Evolutionary conservation across 495 filamentous ascomycete genomes (phyloP), one percentile per base, ranked within the genome.

Genomic region (Evansstolkia leycettana): DNA sequence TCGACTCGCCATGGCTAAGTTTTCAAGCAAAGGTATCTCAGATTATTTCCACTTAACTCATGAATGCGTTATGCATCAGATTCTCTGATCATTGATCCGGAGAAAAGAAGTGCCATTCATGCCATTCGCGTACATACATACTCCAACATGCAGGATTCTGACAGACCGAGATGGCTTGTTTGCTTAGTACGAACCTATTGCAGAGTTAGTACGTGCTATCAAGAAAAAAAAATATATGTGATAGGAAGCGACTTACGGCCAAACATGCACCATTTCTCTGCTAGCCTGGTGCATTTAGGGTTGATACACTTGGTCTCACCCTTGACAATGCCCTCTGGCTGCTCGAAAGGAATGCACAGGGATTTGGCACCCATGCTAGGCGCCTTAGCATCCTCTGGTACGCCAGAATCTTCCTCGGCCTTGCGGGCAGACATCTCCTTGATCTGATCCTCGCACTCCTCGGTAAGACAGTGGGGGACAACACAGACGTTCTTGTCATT

Each of bases 281-380:
- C 86, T 9, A 72, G 40, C 7, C 65, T 65, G 28, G 50, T 60
- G 58, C 90, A 98, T 42, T 92, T 72, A 17, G 92, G 86, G 66
- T 84, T 92, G 41, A 78, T 62, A 56, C 90, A 98, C 62, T 87
- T 87, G 33, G 85, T 94, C 55, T 81, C 76, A 18, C 84, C 88
- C 41, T 73, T 62, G 39, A 75, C 63, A 38, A 94, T 58, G 24
- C 78, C 84, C 45, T 80, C 76, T 24, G 89, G 86, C 70, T 96
- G 90, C 43, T 96, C 84, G 51, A 94, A 94, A 14, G 92, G 90
- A 69, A 98, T 95, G 57, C 90, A 98, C 48, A 98, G 69, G 41
- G 76, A 82, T 76, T 98, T 98, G 50, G 90, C 92, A 41, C 90
- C 90, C 92, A 96, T 96, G 43, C 75, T 80, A 31, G 92, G 90